Evolutionary conservation across 2,329 filamentous ascomycete species (phyloP).

Genomic region (Sclerotinia borealis): DNA sequence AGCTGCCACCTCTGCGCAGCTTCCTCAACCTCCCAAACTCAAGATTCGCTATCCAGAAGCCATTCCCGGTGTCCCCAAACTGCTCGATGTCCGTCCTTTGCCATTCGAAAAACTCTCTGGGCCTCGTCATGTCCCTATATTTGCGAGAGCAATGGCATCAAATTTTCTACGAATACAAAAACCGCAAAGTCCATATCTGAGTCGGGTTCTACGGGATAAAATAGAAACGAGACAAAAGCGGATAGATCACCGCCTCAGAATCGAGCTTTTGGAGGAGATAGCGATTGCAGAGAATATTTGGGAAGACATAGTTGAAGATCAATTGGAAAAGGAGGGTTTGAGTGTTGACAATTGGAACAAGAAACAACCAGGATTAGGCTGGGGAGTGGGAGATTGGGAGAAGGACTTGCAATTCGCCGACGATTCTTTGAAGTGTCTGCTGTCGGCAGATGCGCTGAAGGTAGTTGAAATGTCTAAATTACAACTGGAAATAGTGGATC

Average conservation of each 20-base stretch:
- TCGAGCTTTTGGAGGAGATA: conserved; percentile 36
- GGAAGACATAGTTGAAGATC: conserved; percentile 34
- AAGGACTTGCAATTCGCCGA: background rate
- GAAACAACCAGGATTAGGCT: conserved; percentile 10
- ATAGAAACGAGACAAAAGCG: conserved; percentile 39
- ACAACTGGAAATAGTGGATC: conserved; percentile 36
- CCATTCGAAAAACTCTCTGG: conserved; percentile 45
- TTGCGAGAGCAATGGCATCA: conserved; percentile 49
- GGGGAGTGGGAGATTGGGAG: conserved; percentile 9
- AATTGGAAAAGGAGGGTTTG: conserved; percentile 8
- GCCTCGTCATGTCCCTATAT: conserved; percentile 50
- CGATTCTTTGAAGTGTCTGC: conserved; percentile 21
- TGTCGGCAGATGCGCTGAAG: conserved; percentile 28
- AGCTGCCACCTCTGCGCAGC: conserved; percentile 2
- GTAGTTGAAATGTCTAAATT: conserved; percentile 34
- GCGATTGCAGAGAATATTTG: conserved; percentile 48
- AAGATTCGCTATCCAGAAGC: conserved; percentile 20
- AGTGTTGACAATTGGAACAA: background rate
- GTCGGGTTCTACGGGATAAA: conserved; percentile 50
- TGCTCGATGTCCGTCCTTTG: conserved; percentile 46
- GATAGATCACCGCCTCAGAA: conserved; percentile 34
- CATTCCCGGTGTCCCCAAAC: conserved; percentile 35
- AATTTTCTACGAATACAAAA: conserved; percentile 63
- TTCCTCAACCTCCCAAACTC: conserved; percentile 9
- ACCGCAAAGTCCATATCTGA: conserved; percentile 55